phyloP scores from a whole-genome alignment of 768 basidiomycete genomes.

The Mycena metata region DNA sequence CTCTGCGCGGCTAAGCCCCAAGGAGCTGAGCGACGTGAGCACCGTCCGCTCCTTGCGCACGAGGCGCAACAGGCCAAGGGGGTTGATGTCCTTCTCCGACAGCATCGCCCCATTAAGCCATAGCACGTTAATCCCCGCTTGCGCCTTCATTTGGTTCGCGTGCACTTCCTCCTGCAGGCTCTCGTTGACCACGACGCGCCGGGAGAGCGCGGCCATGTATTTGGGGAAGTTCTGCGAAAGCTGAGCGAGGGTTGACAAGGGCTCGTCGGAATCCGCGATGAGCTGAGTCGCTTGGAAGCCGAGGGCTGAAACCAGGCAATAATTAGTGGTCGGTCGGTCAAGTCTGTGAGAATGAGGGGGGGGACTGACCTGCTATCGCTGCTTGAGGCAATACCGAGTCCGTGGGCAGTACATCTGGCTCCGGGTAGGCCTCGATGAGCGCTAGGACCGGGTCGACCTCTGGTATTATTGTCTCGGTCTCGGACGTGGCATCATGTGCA shows the following conservation, averaged over 20 bases:
- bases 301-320: constrained; percentile 57
- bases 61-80: constrained; percentile 78
- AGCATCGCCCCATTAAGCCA: constrained; percentile 88
- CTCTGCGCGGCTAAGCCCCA: constrained; percentile 74
- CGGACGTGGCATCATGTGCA: constrained; percentile 4
- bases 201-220: constrained; percentile 81
- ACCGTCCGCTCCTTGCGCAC: constrained; percentile 79
- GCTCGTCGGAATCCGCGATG: constrained; percentile 69
- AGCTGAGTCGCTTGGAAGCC: constrained; percentile 84
- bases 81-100: constrained; percentile 73
- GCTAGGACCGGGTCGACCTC: constrained; percentile 26
- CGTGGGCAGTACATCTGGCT: constrained; percentile 3
- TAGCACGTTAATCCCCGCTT: constrained; percentile 67
- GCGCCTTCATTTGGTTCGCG: constrained; percentile 66
- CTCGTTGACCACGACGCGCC: constrained; percentile 70
- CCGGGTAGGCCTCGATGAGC: constrained; percentile 35
- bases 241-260: constrained; percentile 69
- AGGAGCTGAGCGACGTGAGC: constrained; percentile 67
- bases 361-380: constrained; percentile 42
- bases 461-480: not conserved
- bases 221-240: constrained; percentile 92
- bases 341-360: not conserved
- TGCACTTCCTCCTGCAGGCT: constrained; percentile 68
- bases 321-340: not conserved
- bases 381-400: constrained; percentile 52